Evolutionary conservation across 331 rosid genomes (phyloP), one percentile per base, ranked within the genome.

Genomic region (Malus hybrid): DNA sequence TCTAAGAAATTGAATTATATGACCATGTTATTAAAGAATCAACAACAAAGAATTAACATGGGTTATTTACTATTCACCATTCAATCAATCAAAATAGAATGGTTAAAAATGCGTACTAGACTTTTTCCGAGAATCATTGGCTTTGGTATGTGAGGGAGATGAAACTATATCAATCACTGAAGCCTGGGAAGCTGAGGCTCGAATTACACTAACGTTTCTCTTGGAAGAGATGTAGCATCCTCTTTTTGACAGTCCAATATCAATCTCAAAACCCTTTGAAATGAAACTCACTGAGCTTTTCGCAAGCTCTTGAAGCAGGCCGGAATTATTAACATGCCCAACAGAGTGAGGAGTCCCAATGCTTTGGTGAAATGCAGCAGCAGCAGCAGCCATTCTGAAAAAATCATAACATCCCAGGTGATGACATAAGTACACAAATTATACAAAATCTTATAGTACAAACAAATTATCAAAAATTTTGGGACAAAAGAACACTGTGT

Each of bases 361-460:
- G 67, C 83, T 81, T 76, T 84, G 96, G 71, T 83, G 83, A 87
- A 75, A 88, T 32, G 76, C 89, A 80, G 89, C 83, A 74, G 97
- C 24, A 24, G 24, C 24, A 24, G 24, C 96, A 62, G 98, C 96
- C 99, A 95, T 95, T 64, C 93, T 92, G 86, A 87, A 81, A 81
- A 42, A 69, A 4, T 31, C 36, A 34, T 5, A 65, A 66, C 6
- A 27, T 55, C 52, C 34, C 77, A 74, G 15, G 19, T 61, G 16
- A 77, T 14, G 42, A 15, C 34, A 32, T 18, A 56, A 46, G 34
- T 46, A 34, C 56, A 57, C 6, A 50, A 33, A 10, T 19, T 59
- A 22, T 20, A 46, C 50, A 71, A 14, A 57, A 24, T 24, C 24
- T 34, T 6, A 11, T 4, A 42, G 11, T 19, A 59, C 9, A 60